These are phyloP conservation scores for Leptographium galeiforme DNA, from an alignment of 2,329 filamentous ascomycete genomes.

Conservation along the genomic window DNA sequence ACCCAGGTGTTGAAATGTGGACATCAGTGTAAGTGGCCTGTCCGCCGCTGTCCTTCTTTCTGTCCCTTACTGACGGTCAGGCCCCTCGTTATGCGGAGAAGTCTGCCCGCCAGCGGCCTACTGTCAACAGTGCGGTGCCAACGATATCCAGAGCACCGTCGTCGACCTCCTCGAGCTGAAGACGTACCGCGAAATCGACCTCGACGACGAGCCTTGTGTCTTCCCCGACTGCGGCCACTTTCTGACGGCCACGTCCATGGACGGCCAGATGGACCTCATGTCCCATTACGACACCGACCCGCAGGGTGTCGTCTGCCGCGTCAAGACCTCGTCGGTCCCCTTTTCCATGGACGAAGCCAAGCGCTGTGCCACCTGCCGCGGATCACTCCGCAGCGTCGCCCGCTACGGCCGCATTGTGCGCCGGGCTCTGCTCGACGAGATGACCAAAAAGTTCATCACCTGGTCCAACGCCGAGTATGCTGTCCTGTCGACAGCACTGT, in stretches of 20 bases:
- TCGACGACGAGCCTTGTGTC: slow-evolving; percentile 47
- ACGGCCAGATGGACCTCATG: slow-evolving; percentile 43
- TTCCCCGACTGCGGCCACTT: slow-evolving; percentile 52
- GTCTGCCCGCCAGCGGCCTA: slow-evolving; percentile 35
- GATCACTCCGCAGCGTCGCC: slow-evolving; percentile 26
- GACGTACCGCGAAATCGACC: slow-evolving; percentile 41
- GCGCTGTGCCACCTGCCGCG: slow-evolving; percentile 42
- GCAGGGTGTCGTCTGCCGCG: slow-evolving; percentile 4
- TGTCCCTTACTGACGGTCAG: background rate
- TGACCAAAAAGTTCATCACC: slow-evolving; percentile 47
- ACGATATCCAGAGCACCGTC: slow-evolving; percentile 17
- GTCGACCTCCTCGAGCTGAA: slow-evolving; percentile 45
- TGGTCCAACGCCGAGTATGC: slow-evolving; percentile 26
- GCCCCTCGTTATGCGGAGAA: slow-evolving; percentile 51
- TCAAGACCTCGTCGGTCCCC: background rate
- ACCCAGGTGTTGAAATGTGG: slow-evolving; percentile 37
- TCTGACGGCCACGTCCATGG: slow-evolving; percentile 44
- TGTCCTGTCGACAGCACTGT: slow-evolving; percentile 14
- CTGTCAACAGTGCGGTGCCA: slow-evolving; percentile 42
- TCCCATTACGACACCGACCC: slow-evolving; percentile 31
- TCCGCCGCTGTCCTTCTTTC: background rate
- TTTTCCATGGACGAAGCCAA: slow-evolving; percentile 2
- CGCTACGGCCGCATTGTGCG: slow-evolving; percentile 52
- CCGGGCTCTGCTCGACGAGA: slow-evolving; percentile 46
- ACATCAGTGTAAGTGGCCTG: slow-evolving; percentile 33